Evolutionary conservation across 148 eudicot species (phyloP), one percentile per base, ranked within the genome.

Genomic region (Amaranthus hypochondriacus): DNA sequence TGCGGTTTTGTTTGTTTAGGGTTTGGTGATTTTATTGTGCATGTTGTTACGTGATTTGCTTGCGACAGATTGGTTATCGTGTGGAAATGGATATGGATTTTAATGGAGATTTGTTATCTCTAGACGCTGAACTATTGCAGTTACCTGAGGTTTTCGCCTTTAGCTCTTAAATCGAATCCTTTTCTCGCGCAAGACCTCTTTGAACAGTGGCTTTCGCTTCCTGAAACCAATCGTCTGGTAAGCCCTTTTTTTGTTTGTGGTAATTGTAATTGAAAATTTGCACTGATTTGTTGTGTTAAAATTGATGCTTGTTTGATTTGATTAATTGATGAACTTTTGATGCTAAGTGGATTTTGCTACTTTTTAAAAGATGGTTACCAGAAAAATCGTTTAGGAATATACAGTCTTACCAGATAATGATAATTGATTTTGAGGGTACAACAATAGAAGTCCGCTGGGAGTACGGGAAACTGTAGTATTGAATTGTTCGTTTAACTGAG

Each of bases 141-240:
- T 85, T 93, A 7, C 82, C 87, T 42, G 97, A 91, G 83, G 84
- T 93, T 68, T 68, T 91, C 98, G 49, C 84, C 95, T 57, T 75
- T 82, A 80, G 86, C 95, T 2, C 68, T 91, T 56, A 91, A 89
- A 83, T 81, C 92, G 11, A 85, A 84, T 76, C 98, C 98, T 9
- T 78, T 77, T 39, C 72, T 93, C 13, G 92, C 95, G 4, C 87
- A 88, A 75, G 89, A 86, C 77, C 85, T 93, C 6, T 93, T 87
- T 57, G 94, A 90, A 63, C 93, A 89, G 80, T 93, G 98, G 98
- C 90, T 91, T 58, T 91, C 98, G 58, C 91, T 91, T 5, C 84
- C 87, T 3, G 90, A 93, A 28, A 86, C 96, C 13, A 81, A 79
- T 79, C 77, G 84, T 9, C 56, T 91, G 92, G 98, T 93, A 88